Percentiles rank a stretch among this genome's conserved stretches.
Conservation (phyloP, 2,329 filamentous ascomycete genomes). For the Xylariaceae sp. region DNA sequence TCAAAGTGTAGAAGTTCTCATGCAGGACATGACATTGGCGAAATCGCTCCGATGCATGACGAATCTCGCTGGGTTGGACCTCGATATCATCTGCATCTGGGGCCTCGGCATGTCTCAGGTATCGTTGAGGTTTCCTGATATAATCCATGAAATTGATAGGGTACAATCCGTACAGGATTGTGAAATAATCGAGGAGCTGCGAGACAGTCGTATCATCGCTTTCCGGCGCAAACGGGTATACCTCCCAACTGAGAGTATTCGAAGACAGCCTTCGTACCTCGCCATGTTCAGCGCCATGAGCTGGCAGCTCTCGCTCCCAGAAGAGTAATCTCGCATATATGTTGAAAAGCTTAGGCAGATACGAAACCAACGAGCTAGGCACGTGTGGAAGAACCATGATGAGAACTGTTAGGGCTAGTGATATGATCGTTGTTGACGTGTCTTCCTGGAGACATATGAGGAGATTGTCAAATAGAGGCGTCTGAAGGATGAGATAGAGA, state of each 20-base stretch:
- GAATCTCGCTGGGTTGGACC: conserved; percentile 70
- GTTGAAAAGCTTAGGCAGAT: conserved; percentile 70
- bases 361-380: conserved; percentile 62
- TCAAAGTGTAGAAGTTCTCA: conserved; percentile 77
- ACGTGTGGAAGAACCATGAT: conserved; percentile 82
- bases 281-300: conserved; percentile 38
- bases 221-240: conserved; percentile 55
- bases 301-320: conserved; percentile 58
- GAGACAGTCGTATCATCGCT: conserved; percentile 57
- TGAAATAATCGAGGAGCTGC: conserved; percentile 70
- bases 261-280: conserved; percentile 31
- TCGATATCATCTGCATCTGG: conserved; percentile 68
- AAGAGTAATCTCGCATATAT: conserved; percentile 76
- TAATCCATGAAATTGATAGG: conserved; percentile 84
- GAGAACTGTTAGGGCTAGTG: conserved; percentile 65
- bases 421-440: conserved; percentile 71
- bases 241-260: conserved; percentile 54
- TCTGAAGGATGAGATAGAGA: conserved; percentile 66
- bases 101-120: conserved; percentile 66
- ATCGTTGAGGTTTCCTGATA: conserved; percentile 74
- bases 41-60: conserved; percentile 69
- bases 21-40: conserved; percentile 68
- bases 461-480: conserved; percentile 64
- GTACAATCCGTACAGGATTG: conserved; percentile 75
- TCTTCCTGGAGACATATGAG: conserved; percentile 71